phyloP scores from a whole-genome alignment of 129 eudicot genomes.

The Chrysanthemum lavandulifolium region DNA sequence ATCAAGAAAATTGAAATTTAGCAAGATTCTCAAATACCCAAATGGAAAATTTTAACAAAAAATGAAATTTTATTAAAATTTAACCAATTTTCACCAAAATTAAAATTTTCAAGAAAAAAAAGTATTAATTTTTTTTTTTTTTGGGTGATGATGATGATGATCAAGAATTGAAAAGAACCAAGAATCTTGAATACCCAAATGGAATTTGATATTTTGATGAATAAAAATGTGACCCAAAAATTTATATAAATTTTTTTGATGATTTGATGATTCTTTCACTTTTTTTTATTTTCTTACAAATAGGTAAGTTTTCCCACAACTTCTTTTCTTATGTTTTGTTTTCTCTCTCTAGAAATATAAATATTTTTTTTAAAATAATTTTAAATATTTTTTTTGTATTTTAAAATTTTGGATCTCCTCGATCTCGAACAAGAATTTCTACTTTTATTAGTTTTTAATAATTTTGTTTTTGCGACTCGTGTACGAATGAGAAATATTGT shows the following conservation, averaged over 20 bases:
- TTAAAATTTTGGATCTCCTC: conserved; percentile 42
- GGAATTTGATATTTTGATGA: too few species aligned
- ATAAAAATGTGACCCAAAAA: too few species aligned
- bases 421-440: conserved; percentile 36
- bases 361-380: not conserved
- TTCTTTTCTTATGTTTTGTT: conserved; percentile 14
- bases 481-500: conserved; percentile 41
- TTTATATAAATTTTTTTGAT: not conserved
- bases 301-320: conserved; percentile 35
- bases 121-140: not conserved
- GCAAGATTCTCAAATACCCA: too few species aligned
- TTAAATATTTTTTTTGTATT: not conserved
- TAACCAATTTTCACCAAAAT: too few species aligned
- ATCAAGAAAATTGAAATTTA: conserved; percentile 11
- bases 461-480: conserved; percentile 32
- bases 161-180: not conserved
- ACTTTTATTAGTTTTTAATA: conserved; percentile 5
- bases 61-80: too few species aligned
- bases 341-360: conserved; percentile 29
- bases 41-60: too few species aligned
- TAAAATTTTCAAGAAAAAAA: too few species aligned
- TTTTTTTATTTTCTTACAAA: conserved; percentile 34
- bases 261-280: conserved; percentile 37
- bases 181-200: too few species aligned
- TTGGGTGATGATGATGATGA: not conserved